A percentile compares a stretch with the other conserved stretches of the same genome.
Evolutionary conservation across 179 eudicot species (phyloP).

Genomic region (Gypsophila paniculata): DNA sequence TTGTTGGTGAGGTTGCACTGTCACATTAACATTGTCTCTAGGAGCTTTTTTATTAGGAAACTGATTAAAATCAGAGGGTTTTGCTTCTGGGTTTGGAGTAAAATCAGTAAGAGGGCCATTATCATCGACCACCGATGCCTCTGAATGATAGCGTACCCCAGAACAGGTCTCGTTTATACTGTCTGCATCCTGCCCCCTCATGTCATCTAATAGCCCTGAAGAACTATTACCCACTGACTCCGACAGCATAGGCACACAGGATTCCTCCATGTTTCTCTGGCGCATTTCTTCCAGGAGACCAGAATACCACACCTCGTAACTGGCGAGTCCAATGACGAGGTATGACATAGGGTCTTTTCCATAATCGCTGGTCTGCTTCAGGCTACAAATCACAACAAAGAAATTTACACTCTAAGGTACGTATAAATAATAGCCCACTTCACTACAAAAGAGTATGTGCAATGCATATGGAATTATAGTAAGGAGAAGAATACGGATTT

Average conservation of each 20-base stretch:
- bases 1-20: constrained; percentile 23
- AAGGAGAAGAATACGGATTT: no score
- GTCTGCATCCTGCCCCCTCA: constrained; percentile 36
- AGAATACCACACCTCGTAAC: constrained; percentile 63
- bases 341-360: constrained; percentile 51
- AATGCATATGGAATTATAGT: no score
- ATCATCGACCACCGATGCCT: constrained; percentile 63
- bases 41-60: constrained; percentile 10
- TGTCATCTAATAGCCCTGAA: constrained; percentile 29
- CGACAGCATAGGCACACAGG: constrained; percentile 33
- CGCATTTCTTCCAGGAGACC: constrained; percentile 43
- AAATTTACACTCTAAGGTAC: constrained; percentile 5
- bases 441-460: no score
- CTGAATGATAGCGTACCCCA: constrained; percentile 39
- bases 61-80: constrained; percentile 18
- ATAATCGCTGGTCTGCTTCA: constrained; percentile 47
- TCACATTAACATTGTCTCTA: constrained; percentile 25
- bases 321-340: constrained; percentile 69
- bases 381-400: constrained; percentile 36
- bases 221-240: constrained; percentile 31
- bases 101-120: constrained; percentile 31
- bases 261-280: constrained; percentile 35
- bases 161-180: constrained; percentile 40
- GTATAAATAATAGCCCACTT: neutral
- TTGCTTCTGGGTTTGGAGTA: constrained; percentile 15